Evolutionary conservation across 2,329 filamentous ascomycete species (phyloP).

Genomic region (Talaromyces sp.): DNA sequence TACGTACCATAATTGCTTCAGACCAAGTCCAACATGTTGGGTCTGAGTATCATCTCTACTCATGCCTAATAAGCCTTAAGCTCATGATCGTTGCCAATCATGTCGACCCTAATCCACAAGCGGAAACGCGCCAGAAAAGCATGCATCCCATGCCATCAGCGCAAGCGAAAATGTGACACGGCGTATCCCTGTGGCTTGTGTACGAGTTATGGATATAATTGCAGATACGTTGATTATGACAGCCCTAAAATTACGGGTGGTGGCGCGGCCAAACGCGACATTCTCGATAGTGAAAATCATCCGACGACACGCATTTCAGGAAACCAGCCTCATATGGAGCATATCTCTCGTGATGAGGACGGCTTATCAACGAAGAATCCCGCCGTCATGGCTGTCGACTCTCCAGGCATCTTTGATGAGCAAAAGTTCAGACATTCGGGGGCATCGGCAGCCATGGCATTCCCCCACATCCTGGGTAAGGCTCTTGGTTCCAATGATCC

Average conservation of each 20-base stretch:
- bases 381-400: neutral
- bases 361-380: conserved; percentile 18
- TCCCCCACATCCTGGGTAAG: conserved; percentile 28
- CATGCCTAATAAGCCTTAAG: neutral
- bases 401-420: conserved; percentile 29
- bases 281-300: neutral
- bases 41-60: too few species aligned
- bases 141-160: conserved; percentile 33
- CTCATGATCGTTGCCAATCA: conserved; percentile 1
- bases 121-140: conserved; percentile 31
- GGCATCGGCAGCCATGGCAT: conserved; percentile 31
- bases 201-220: conserved; percentile 28
- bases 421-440: conserved; percentile 28
- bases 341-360: neutral
- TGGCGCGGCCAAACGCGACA: neutral
- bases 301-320: neutral
- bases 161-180: conserved; percentile 33
- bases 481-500: conserved; percentile 27
- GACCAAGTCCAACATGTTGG: neutral
- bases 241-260: neutral
- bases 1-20: too few species aligned
- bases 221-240: conserved; percentile 24
- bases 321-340: neutral
- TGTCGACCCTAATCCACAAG: conserved; percentile 23
- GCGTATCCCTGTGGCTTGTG: conserved; percentile 31